Percentiles rank a stretch among this genome's conserved stretches.
Evolutionary conservation across 2,329 filamentous ascomycete species (phyloP).

Genomic region (Colletotrichum neosansevieriae): DNA sequence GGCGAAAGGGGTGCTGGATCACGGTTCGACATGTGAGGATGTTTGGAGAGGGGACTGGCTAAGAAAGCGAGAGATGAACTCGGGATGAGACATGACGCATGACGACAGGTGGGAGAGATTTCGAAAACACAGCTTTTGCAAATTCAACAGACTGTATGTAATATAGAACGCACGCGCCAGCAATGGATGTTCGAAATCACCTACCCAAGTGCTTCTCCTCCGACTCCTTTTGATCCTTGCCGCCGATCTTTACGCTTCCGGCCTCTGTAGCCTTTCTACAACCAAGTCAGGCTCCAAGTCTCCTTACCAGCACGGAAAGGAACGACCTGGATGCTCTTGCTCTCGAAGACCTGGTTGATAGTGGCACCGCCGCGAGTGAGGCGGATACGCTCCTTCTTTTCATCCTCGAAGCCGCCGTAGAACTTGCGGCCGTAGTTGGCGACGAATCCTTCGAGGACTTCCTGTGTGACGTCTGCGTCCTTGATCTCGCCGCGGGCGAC

Average conservation of each 20-base stretch:
- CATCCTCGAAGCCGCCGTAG: conserved; percentile 61
- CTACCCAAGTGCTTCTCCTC: too few species aligned
- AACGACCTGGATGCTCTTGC: conserved; percentile 71
- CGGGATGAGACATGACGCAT: conserved; percentile 34
- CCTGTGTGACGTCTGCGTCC: conserved; percentile 65
- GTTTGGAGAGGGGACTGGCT: background rate
- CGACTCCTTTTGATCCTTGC: background rate
- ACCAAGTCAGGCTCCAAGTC: conserved; percentile 67
- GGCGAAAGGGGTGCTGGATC: conserved; percentile 6
- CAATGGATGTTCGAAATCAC: conserved; percentile 8
- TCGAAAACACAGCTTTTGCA: conserved; percentile 1
- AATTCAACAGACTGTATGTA: conserved; percentile 31
- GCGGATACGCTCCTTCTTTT: conserved; percentile 66
- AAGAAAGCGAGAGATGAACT: background rate
- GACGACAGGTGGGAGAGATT: conserved; percentile 12
- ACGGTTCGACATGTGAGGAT: background rate
- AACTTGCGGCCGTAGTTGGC: conserved; percentile 65
- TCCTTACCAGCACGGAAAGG: conserved; percentile 73
- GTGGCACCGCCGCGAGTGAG: conserved; percentile 67
- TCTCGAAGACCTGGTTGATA: conserved; percentile 66
- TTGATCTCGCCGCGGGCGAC: conserved; percentile 63
- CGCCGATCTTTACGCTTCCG: background rate
- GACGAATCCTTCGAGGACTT: conserved; percentile 67
- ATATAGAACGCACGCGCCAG: conserved; percentile 35
- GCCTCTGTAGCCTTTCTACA: conserved; percentile 41